These are phyloP conservation scores for Clathrus columnatus DNA, from an alignment of 768 basidiomycete species.

Conservation along the genomic window DNA sequence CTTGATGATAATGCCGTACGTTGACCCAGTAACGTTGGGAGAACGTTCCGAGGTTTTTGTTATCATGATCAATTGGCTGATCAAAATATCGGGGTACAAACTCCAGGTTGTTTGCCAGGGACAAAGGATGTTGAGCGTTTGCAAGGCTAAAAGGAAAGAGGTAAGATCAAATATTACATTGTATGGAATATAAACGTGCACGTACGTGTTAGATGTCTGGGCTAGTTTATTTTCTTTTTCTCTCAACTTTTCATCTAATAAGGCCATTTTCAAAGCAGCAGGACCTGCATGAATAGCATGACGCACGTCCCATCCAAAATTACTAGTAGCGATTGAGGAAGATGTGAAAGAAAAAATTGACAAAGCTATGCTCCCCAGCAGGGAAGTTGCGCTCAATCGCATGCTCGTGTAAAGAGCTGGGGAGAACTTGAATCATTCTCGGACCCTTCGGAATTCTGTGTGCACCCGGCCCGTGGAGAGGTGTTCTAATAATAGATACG, in stretches of 20 bases:
- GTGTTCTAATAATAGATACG: too few relatives aligned
- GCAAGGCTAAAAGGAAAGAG: neutral
- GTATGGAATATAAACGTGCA: neutral
- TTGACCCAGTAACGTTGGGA: conserved; percentile 91
- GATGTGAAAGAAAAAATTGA: neutral
- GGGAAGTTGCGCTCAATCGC: too few relatives aligned
- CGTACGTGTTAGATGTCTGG: neutral
- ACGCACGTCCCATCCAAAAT: neutral
- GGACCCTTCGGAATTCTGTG: too few relatives aligned
- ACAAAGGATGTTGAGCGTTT: neutral
- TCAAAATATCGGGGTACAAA: conserved; percentile 46
- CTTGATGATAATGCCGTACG: conserved; percentile 59
- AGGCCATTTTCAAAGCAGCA: conserved; percentile 1
- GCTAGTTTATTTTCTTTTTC: neutral
- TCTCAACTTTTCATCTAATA: neutral
- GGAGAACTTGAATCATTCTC: too few relatives aligned
- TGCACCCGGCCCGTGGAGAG: too few relatives aligned
- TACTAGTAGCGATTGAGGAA: neutral
- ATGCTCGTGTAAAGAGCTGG: too few relatives aligned
- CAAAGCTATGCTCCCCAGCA: neutral
- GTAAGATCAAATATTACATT: too few relatives aligned
- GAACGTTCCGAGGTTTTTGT: conserved; percentile 51
- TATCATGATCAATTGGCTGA: conserved; percentile 78
- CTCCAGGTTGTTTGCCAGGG: neutral
- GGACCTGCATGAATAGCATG: conserved; percentile 1